phyloP scores from a whole-genome alignment of 2,329 filamentous ascomycete species.

The Clarireedia hainanense region DNA sequence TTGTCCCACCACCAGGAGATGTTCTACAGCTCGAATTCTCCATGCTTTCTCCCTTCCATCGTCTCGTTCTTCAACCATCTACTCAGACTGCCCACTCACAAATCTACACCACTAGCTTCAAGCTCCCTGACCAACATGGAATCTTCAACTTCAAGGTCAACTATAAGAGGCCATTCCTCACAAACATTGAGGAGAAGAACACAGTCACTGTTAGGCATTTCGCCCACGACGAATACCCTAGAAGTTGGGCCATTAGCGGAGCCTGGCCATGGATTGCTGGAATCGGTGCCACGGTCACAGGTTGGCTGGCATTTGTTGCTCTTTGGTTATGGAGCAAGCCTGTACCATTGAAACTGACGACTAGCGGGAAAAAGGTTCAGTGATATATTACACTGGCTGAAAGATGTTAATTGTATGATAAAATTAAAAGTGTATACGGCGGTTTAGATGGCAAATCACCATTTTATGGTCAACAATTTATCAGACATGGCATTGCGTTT shows the following conservation, averaged over 20 bases:
- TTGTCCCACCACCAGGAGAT: conserved; percentile 61
- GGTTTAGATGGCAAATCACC: conserved; percentile 10
- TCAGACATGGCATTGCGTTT: neutral
- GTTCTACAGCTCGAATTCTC: conserved; percentile 89
- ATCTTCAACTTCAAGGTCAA: conserved; percentile 98
- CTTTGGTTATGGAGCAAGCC: conserved; percentile 79
- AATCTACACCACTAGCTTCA: conserved; percentile 69
- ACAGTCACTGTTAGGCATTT: conserved; percentile 94
- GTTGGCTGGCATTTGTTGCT: conserved; percentile 77
- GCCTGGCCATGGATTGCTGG: conserved; percentile 94
- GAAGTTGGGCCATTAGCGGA: conserved; percentile 81
- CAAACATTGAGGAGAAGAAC: conserved; percentile 83
- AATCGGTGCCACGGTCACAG: conserved; percentile 72
- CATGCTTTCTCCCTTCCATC: conserved; percentile 98
- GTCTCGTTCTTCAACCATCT: conserved; percentile 59
- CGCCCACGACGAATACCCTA: conserved; percentile 92
- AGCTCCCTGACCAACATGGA: conserved; percentile 89
- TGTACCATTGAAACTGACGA: conserved; percentile 26
- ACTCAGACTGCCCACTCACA: conserved; percentile 57
- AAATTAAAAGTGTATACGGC: conserved; percentile 21
- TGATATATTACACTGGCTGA: conserved; percentile 16
- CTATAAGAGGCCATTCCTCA: conserved; percentile 92
- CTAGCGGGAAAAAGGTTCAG: conserved; percentile 34
- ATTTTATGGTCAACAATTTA: neutral
- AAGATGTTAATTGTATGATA: conserved; percentile 22